A percentile compares a stretch with the other conserved stretches of the same genome.
phyloP scores from a whole-genome alignment of 129 eudicot species.

The Pulicaria dysenterica region DNA sequence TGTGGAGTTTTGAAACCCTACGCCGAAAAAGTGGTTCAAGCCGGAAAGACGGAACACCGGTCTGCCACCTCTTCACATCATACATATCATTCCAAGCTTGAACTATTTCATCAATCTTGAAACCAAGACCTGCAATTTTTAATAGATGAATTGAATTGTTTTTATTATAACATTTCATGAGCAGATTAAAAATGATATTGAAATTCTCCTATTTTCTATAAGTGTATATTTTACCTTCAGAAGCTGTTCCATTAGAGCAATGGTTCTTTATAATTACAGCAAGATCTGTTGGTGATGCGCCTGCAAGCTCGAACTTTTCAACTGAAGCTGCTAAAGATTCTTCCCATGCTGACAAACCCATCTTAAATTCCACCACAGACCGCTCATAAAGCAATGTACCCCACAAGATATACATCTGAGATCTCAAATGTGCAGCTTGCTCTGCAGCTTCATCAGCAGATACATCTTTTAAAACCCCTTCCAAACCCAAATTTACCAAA shows the following conservation, averaged over 20 bases:
- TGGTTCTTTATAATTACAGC: conserved; percentile 93
- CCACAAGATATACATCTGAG: conserved; percentile 87
- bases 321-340: conserved; percentile 94
- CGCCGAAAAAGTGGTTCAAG: conserved; percentile 85
- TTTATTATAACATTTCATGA: too few relatives aligned
- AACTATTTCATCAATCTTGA: conserved; percentile 86
- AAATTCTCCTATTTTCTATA: background rate
- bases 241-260: conserved; percentile 75
- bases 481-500: conserved; percentile 68
- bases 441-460: conserved; percentile 71
- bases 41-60: conserved; percentile 73
- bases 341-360: conserved; percentile 84
- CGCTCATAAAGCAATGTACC: conserved; percentile 95
- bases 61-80: conserved; percentile 92
- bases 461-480: conserved; percentile 59
- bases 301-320: conserved; percentile 90
- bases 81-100: conserved; percentile 99
- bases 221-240: conserved; percentile 52
- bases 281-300: conserved; percentile 80
- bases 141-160: too few relatives aligned
- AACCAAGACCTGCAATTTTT: conserved; percentile 52
- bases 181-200: too few relatives aligned
- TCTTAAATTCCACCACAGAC: conserved; percentile 86
- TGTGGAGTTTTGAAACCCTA: conserved; percentile 73
- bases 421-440: conserved; percentile 63